Conservation (phyloP, 306 rosid species). For the Inga laurina region DNA sequence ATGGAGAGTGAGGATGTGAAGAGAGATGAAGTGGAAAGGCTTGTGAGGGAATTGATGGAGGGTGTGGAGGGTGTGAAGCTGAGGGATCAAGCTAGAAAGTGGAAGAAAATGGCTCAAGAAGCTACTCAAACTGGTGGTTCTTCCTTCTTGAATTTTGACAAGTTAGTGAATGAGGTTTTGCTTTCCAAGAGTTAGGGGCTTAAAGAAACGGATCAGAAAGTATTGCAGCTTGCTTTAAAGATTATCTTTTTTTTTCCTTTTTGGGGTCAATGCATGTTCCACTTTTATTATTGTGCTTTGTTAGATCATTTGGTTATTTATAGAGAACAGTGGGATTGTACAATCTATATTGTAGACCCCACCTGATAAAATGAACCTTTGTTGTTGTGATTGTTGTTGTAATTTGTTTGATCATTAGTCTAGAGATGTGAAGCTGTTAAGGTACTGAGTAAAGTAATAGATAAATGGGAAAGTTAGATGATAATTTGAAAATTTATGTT, state of each 20-base stretch:
- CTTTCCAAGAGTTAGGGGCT: constrained; percentile 13
- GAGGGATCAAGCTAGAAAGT: constrained; percentile 33
- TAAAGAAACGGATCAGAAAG: neutral
- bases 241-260: neutral
- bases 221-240: neutral
- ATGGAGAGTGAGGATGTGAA: constrained; percentile 42
- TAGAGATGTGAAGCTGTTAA: too few species aligned
- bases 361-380: too few species aligned
- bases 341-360: too few species aligned
- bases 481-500: too few species aligned
- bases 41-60: constrained; percentile 45
- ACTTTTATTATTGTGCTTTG: neutral
- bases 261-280: neutral
- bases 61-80: constrained; percentile 52
- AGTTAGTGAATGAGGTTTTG: constrained; percentile 31
- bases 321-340: too few species aligned
- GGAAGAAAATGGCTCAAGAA: constrained; percentile 41
- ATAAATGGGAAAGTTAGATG: too few species aligned
- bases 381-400: too few species aligned
- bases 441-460: too few species aligned
- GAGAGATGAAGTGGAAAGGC: constrained; percentile 49
- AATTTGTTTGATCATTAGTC: too few species aligned
- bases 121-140: constrained; percentile 36
- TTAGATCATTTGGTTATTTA: neutral
- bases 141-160: constrained; percentile 42